Evolutionary conservation across 2,329 filamentous ascomycete species (phyloP), one percentile per base, ranked within the genome.

Genomic region (Verticillium dahliae): DNA sequence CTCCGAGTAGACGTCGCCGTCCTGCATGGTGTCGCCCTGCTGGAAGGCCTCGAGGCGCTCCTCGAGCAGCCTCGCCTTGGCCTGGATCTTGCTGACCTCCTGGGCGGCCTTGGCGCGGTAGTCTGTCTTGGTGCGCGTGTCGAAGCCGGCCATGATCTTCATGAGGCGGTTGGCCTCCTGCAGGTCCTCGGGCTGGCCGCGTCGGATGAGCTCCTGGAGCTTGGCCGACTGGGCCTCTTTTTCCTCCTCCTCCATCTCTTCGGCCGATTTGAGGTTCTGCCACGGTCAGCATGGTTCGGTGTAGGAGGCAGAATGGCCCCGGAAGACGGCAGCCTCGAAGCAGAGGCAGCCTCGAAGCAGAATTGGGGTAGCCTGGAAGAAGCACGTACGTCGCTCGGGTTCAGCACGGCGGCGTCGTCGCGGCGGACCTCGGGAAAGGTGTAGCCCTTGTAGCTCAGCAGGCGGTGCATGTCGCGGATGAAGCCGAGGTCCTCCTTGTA

Each of bases 161-260:
- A 99, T 99, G 60, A 99, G 82, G 68, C 92, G 89, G 73, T 98
- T 99, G 60, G 95, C 95, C 79, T 99, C 95, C 74, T 97, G 94
- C 62, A 99, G 79, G 74, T 99, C 95, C 66, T 96, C 90, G 33
- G 95, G 95, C 4, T 91, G 89, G 60, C 95, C 95, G 67, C 95
- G 84, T 63, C 95, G 89, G 72, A 99, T 98, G 60, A 99, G 81
- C 76, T 99, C 95, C 73, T 99, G 95, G 18, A 99, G 83, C 76
- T 99, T 99, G n/a, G 95, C 95, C 2, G 92, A 97, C 72, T 99
- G 95, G 2, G 94, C 94, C 69, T 94, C 92, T 62, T 86, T 86
- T 73, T 99, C 95, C 76, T 99, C 95, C 70, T 96, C 92, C 72
- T 99, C 95, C 93, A 99, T 98, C 73, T 99, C 95, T 71, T 99